Evolutionary conservation across 345 rosid genomes (phyloP).

Genomic region (Syzygium aqueum): DNA sequence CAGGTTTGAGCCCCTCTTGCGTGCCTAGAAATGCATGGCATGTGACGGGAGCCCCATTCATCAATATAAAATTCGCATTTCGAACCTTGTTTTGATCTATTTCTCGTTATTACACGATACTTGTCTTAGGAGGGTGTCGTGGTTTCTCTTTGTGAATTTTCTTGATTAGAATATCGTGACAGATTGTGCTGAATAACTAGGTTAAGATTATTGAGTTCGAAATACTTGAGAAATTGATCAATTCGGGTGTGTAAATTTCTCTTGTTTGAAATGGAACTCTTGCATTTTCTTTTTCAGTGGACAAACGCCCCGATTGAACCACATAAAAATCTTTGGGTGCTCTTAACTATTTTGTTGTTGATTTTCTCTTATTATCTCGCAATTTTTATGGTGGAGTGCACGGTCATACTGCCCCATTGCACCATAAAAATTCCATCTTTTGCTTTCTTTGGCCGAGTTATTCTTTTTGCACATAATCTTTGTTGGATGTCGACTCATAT

Average conservation of each 20-base stretch:
- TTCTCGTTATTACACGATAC: rapidly evolving
- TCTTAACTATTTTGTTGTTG: rapidly evolving
- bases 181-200: background rate
- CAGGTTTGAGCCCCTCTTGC: background rate
- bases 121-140: background rate
- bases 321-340: background rate
- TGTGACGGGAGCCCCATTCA: rapidly evolving
- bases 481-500: background rate
- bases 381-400: background rate
- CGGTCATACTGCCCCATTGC: background rate
- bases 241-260: background rate
- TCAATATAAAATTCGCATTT: background rate
- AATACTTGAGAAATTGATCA: background rate
- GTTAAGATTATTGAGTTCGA: rapidly evolving
- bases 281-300: background rate
- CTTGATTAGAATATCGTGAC: background rate
- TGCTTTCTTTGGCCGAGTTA: background rate
- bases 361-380: background rate
- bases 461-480: background rate
- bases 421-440: rapidly evolving
- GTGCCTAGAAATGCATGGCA: background rate
- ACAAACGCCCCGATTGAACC: background rate
- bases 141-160: background rate
- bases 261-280: background rate
- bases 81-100: background rate